phyloP scores from a whole-genome alignment of 169 alveolate genomes.

The Toxoplasma gondii region DNA sequence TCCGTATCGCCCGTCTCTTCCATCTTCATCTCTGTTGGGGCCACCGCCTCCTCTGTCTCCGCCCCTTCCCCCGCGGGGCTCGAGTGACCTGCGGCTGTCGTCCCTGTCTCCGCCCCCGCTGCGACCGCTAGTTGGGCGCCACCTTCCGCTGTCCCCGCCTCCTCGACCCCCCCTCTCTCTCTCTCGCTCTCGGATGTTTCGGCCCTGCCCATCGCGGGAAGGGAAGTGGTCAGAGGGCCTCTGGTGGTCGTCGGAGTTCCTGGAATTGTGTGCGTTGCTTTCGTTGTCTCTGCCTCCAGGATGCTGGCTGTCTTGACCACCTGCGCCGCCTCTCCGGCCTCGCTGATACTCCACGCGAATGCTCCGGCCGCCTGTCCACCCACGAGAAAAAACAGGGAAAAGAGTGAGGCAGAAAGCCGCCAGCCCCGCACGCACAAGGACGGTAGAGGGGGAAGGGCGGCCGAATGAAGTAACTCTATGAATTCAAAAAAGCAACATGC shows the following conservation, averaged over 20 bases:
- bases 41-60: not conserved
- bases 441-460: not conserved
- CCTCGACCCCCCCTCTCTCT: not conserved
- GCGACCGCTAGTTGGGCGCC: not conserved
- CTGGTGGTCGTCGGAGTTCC: not conserved
- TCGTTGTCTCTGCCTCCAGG: not conserved
- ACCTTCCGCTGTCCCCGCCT: not conserved
- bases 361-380: slow-evolving; percentile 59
- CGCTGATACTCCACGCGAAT: slow-evolving; percentile 66
- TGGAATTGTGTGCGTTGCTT: not conserved
- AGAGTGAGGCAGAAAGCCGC: not conserved
- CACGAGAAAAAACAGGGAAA: not conserved
- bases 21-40: not conserved
- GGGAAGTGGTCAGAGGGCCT: not conserved
- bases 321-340: slow-evolving; percentile 46
- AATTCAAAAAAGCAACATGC: not conserved
- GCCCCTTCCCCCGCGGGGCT: not conserved
- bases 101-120: not conserved
- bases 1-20: not conserved
- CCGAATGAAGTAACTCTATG: not conserved
- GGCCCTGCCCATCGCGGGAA: not conserved
- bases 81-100: not conserved
- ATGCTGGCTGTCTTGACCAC: not conserved
- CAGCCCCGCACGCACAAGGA: not conserved
- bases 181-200: not conserved